Evolutionary conservation across 192 early-diverging fungal genomes (phyloP), one percentile per base, ranked within the genome.

Genomic region (Funneliformis mosseae): DNA sequence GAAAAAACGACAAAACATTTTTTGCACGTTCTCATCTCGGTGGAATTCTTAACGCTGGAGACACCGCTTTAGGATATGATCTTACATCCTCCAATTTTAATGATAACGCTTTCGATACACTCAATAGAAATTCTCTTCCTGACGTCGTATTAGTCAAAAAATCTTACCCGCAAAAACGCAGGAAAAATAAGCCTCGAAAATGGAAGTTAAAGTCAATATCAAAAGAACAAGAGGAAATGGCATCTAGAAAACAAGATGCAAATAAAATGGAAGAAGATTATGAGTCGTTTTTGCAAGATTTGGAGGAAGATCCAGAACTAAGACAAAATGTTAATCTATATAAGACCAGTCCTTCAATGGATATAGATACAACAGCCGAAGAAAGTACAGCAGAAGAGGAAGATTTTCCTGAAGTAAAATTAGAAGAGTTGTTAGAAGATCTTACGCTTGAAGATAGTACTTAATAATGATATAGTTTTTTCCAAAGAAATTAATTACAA

Each of bases 231-330:
- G 96, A 96, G 80, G 96, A 96, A n/a, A 88, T 92, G 83, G 84
- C 88, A 14, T 90, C 91, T 80, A 88, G 88, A 59, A 96, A 96
- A 81, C 88, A 92, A 79, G 96, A 97, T 39, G 84, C 88, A 83
- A 90, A 90, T 61, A 88, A 89, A 80, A 90, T 92, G 63, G 96
- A 98, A 73, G 85, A 93, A 61, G 98, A 99, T 86, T 95, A 94
- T 83, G 98, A 99, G 84, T 82, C 94, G 81, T 99, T 99, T 89
- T 87, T 98, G 92, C 92, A 96, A 81, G 98, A 99, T 87, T 88
- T 99, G 67, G 98, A 99, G 87, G 98, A 99, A 87, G 98, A 99
- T 88, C 89, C 96, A 38, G 98, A 99, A 87, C 90, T 98, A 76
- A 90, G 98, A 73, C 92, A 94, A 80, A 95, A 94, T 82, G 87